A percentile compares a stretch with the other conserved stretches of the same genome.
Conservation (phyloP, 1,139 yeast genomes). For the Candida labiduridarum region DNA sequence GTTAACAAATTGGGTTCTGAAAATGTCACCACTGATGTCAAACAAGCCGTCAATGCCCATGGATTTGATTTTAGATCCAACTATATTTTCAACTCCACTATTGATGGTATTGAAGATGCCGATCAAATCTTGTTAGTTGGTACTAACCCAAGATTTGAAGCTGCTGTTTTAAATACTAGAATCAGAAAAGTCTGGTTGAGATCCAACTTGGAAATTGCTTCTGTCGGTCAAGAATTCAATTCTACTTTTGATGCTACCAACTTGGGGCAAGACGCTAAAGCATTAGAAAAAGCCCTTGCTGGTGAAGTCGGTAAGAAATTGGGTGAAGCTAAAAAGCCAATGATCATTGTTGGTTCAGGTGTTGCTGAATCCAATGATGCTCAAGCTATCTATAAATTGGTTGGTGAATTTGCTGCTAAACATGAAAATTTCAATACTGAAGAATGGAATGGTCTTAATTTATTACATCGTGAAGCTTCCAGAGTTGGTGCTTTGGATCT, state of each 20-base stretch:
- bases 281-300: conserved; percentile 59
- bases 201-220: conserved; percentile 64
- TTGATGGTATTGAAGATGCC: conserved; percentile 80
- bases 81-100: conserved; percentile 78
- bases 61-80: conserved; percentile 79
- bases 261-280: conserved; percentile 63
- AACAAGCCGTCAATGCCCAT: conserved; percentile 62
- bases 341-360: conserved; percentile 83
- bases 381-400: conserved; percentile 58
- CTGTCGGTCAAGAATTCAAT: conserved; percentile 76
- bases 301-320: conserved; percentile 76
- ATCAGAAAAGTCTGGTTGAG: conserved; percentile 83
- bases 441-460: conserved; percentile 82
- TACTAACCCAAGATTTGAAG: conserved; percentile 89
- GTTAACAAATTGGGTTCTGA: conserved; percentile 79
- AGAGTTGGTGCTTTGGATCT: conserved; percentile 85
- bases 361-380: conserved; percentile 72
- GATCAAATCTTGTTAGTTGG: conserved; percentile 80
- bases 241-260: conserved; percentile 71
- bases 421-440: conserved; percentile 64
- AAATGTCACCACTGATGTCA: conserved; percentile 73
- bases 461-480: conserved; percentile 85
- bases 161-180: conserved; percentile 85
- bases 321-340: conserved; percentile 68
- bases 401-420: conserved; percentile 65